Conservation (phyloP, 257 asterid species). For the Penstemon davidsonii region DNA sequence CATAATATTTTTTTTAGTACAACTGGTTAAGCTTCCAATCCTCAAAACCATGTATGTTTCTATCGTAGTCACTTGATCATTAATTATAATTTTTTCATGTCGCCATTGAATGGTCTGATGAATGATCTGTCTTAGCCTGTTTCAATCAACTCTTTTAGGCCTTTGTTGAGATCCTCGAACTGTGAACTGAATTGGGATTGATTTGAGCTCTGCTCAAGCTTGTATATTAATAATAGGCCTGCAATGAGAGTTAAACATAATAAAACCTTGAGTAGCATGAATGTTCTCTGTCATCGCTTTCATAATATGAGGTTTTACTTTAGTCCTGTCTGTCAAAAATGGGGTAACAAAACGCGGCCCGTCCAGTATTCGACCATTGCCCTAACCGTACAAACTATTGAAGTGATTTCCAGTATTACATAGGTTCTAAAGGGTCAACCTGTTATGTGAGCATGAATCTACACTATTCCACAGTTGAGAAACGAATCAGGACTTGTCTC, state of each 20-base stretch:
- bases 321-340: neutral
- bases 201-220: neutral
- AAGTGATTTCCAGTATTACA: neutral
- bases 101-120: conserved; percentile 1
- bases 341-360: neutral
- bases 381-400: neutral
- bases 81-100: conserved; percentile 1
- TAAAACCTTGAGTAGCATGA: neutral
- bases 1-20: neutral
- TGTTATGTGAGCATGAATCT: neutral
- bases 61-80: neutral
- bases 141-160: conserved; percentile 7
- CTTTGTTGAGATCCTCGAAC: neutral
- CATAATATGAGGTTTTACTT: neutral
- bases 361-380: neutral
- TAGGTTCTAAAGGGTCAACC: neutral
- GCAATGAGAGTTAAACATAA: conserved; percentile 8
- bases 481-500: neutral
- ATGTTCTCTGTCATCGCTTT: neutral
- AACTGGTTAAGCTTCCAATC: neutral
- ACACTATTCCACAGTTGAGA: neutral
- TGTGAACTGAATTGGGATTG: conserved; percentile 13
- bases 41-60: conserved; percentile 1
- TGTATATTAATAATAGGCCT: conserved; percentile 3
- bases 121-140: conserved; percentile 19